Evolutionary conservation across 495 filamentous ascomycete genomes (phyloP).

Genomic region (Neurospora sp.): DNA sequence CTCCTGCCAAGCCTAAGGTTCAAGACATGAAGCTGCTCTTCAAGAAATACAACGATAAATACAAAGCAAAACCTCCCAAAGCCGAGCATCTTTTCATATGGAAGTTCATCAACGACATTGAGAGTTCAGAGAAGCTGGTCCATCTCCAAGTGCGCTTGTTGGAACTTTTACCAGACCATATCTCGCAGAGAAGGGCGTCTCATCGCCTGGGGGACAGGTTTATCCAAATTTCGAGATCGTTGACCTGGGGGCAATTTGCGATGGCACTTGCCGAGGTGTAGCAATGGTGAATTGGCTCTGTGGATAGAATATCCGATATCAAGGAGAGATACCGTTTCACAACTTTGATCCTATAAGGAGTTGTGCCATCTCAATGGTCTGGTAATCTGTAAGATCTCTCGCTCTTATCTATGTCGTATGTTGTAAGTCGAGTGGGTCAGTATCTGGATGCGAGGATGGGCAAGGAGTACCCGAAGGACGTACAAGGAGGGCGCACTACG

Average conservation of each 20-base stretch:
- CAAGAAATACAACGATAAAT: slow-evolving; percentile 7
- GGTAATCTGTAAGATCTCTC: neutral
- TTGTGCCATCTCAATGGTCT: neutral
- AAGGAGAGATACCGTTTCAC: neutral
- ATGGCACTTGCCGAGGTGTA: neutral
- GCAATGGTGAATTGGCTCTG: neutral
- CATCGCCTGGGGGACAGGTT: neutral
- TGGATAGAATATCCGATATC: neutral
- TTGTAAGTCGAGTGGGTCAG: neutral
- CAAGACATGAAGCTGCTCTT: slow-evolving; percentile 12
- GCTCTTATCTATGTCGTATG: neutral
- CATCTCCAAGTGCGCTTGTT: slow-evolving; percentile 17
- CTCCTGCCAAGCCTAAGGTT: neutral
- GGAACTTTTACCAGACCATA: slow-evolving; percentile 3
- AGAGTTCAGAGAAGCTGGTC: slow-evolving; percentile 6
- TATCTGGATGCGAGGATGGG: neutral
- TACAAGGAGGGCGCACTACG: neutral
- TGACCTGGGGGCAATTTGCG: slow-evolving; percentile 17
- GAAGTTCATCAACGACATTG: slow-evolving; percentile 16
- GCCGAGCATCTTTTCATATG: slow-evolving; percentile 17
- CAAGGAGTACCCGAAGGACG: neutral
- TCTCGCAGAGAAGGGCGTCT: neutral
- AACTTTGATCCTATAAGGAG: neutral
- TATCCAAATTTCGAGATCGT: slow-evolving; percentile 6
- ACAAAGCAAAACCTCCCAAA: slow-evolving; percentile 10